Conservation (phyloP, 352 stramenopile species). For the Halophytophthora polymorphica region DNA sequence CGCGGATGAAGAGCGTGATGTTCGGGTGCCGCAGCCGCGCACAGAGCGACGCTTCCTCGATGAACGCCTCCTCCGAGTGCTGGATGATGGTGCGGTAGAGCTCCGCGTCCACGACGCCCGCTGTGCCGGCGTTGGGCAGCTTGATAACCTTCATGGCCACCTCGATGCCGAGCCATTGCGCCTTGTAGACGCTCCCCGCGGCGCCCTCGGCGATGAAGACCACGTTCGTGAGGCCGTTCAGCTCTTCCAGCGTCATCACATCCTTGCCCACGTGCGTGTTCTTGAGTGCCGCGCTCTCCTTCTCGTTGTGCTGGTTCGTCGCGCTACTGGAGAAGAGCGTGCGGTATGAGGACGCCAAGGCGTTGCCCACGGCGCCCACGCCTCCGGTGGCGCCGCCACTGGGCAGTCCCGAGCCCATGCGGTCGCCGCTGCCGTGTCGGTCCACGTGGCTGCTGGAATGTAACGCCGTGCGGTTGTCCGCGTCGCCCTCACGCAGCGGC, state of each 20-base stretch:
- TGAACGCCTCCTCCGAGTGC: conserved; percentile 60
- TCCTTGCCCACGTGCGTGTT: conserved; percentile 45
- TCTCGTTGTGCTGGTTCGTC: conserved; percentile 17
- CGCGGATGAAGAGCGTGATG: conserved; percentile 71
- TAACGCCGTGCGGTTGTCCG: conserved; percentile 26
- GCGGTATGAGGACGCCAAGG: conserved; percentile 33
- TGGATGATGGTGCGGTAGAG: conserved; percentile 73
- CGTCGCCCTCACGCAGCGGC: conserved; percentile 12
- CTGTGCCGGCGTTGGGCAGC: conserved; percentile 41
- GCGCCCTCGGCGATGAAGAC: conserved; percentile 60
- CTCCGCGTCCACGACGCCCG: conserved; percentile 35
- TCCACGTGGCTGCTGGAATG: conserved; percentile 26
- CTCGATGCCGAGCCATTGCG: conserved; percentile 69
- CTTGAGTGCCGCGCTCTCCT: conserved; percentile 40
- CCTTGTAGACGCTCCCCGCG: conserved; percentile 59
- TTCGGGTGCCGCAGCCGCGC: conserved; percentile 61
- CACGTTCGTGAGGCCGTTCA: conserved; percentile 55
- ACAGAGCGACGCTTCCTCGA: conserved; percentile 61
- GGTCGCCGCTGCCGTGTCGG: conserved; percentile 24
- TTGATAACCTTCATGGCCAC: conserved; percentile 77
- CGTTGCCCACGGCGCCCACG: conserved; percentile 20
- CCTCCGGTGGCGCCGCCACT: conserved; percentile 15
- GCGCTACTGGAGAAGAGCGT: conserved; percentile 38
- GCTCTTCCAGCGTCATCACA: conserved; percentile 46
- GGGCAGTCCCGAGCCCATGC: conserved; percentile 21